phyloP scores from a whole-genome alignment of 1,284 basidiomycete species.

The Xanthoconium separans region DNA sequence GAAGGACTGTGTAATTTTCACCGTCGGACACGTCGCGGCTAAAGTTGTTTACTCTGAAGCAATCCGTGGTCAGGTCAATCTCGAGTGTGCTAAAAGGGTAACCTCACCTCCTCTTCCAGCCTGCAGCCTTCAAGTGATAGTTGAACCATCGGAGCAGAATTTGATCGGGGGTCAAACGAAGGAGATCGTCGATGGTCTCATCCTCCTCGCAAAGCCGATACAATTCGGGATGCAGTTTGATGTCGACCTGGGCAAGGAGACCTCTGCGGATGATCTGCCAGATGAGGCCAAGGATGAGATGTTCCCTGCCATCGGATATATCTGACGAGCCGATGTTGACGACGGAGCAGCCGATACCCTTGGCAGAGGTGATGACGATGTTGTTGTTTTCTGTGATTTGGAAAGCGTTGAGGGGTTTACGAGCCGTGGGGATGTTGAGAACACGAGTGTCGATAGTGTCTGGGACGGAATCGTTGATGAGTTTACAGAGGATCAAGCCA shows the following conservation, averaged over 20 bases:
- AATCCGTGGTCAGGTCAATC: slow-evolving; percentile 9
- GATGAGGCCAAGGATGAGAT: slow-evolving; percentile 97
- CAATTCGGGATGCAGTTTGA: slow-evolving; percentile 97
- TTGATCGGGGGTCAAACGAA: slow-evolving; percentile 94
- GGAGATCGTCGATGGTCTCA: slow-evolving; percentile 94
- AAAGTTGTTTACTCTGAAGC: slow-evolving; percentile 89
- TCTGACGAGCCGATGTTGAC: slow-evolving; percentile 98
- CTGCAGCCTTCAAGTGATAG: slow-evolving; percentile 95
- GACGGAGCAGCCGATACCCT: slow-evolving; percentile 97
- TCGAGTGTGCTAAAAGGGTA: background rate
- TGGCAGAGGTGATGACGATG: slow-evolving; percentile 97
- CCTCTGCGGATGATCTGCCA: slow-evolving; percentile 98
- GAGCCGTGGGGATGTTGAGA: slow-evolving; percentile 80
- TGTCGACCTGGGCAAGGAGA: slow-evolving; percentile 92
- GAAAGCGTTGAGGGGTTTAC: slow-evolving; percentile 89
- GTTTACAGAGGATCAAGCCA: slow-evolving; percentile 94
- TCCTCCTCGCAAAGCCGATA: slow-evolving; percentile 95
- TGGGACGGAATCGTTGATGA: slow-evolving; percentile 98
- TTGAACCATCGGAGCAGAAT: slow-evolving; percentile 98
- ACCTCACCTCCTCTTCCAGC: slow-evolving; percentile 78
- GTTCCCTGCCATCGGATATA: slow-evolving; percentile 91
- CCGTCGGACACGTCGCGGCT: slow-evolving; percentile 93
- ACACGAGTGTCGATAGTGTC: slow-evolving; percentile 99
- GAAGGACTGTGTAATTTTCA: slow-evolving; percentile 95
- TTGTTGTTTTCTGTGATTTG: slow-evolving; percentile 99